Evolutionary conservation across 164 flowering plant species (phyloP).

Genomic region (Chloranthus sessilifolius): DNA sequence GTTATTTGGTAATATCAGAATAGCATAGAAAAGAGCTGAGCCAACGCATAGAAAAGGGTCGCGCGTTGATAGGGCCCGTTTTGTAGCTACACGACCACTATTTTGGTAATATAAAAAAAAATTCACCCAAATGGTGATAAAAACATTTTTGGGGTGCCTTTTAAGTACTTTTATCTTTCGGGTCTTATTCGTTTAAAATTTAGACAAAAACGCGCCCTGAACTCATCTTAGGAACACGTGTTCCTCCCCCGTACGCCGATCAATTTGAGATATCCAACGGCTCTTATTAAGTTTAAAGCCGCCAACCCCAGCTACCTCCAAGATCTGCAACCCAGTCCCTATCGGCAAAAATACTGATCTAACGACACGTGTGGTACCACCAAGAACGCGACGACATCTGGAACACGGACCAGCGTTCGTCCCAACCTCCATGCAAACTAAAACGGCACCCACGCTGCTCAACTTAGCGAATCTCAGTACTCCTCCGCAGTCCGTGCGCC

Average conservation of each 20-base stretch:
- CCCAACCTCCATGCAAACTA: no score
- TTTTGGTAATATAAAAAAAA: no score
- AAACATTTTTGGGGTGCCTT: no score
- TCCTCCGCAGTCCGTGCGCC: slow-evolving; percentile 31
- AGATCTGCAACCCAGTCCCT: slow-evolving; percentile 65
- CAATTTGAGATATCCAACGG: slow-evolving; percentile 52
- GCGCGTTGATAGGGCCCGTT: no score
- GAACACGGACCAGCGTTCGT: slow-evolving; percentile 53
- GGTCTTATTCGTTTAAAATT: no score
- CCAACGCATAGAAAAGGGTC: no score
- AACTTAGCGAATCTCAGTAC: slow-evolving; percentile 40
- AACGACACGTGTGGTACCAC: slow-evolving; percentile 44
- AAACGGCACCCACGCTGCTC: slow-evolving; percentile 54
- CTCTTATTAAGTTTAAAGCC: slow-evolving; percentile 15
- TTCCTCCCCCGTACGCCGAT: slow-evolving; percentile 34
- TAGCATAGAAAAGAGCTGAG: no score
- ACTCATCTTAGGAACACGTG: slow-evolving; percentile 40
- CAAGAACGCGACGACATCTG: slow-evolving; percentile 13
- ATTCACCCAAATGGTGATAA: no score
- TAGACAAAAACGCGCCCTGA: no score
- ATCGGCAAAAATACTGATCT: slow-evolving; percentile 70
- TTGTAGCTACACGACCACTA: no score
- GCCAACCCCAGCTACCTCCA: slow-evolving; percentile 11
- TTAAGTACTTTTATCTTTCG: no score
- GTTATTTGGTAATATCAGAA: no score